Conservation (phyloP, 495 filamentous ascomycete species). For the Halenospora varia region DNA sequence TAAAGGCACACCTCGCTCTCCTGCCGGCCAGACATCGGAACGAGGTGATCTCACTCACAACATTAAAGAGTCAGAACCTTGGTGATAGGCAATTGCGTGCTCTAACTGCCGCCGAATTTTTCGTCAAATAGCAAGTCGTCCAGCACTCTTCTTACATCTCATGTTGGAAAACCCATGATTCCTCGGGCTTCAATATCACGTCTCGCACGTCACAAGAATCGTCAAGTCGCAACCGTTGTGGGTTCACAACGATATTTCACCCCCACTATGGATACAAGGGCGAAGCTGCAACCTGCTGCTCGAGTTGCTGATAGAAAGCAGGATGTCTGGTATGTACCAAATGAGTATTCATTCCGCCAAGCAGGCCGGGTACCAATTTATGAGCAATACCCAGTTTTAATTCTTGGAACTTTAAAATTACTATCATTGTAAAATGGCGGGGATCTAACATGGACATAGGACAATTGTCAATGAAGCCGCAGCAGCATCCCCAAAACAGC, state of each 20-base stretch:
- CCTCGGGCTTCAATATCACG: not conserved
- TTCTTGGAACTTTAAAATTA: too few relatives aligned
- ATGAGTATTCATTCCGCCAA: not conserved
- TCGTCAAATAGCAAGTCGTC: not conserved
- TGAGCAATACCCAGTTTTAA: too few relatives aligned
- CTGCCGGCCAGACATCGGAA: not conserved
- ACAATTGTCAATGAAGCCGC: conserved; percentile 93
- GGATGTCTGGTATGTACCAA: conserved; percentile 78
- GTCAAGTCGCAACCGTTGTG: not conserved
- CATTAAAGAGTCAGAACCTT: not conserved
- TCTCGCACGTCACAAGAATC: not conserved
- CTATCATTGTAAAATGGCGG: too few relatives aligned
- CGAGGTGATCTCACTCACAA: not conserved
- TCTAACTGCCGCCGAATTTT: not conserved
- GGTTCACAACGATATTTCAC: conserved; percentile 5
- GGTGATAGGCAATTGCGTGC: not conserved
- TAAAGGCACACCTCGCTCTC: not conserved
- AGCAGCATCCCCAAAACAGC: conserved; percentile 76
- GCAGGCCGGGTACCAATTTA: not conserved
- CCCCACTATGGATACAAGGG: conserved; percentile 22
- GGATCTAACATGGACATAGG: too few relatives aligned
- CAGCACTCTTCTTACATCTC: not conserved
- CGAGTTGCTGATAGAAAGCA: conserved; percentile 78
- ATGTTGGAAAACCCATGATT: conserved; percentile 4
- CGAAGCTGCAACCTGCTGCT: conserved; percentile 60